Evolutionary conservation across 2,329 filamentous ascomycete species (phyloP), one percentile per base, ranked within the genome.

Genomic region (Acrocalymma vagum): DNA sequence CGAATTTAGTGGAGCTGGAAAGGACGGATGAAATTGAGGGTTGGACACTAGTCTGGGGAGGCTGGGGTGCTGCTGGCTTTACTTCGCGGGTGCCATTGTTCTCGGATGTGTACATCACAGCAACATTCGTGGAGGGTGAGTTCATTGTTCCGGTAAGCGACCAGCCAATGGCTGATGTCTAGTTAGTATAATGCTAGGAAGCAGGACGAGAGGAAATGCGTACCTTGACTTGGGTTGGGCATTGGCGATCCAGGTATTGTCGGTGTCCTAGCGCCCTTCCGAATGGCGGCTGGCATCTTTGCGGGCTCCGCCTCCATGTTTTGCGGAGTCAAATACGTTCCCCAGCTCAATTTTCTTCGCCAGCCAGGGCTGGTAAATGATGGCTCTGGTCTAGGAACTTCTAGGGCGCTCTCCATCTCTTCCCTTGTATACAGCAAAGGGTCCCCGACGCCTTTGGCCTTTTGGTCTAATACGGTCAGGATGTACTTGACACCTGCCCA

Each of bases 401-500:
- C 79, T 25, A 76, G 81, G 3, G 83, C 83, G 60, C 83, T 86
- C 62, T 90, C 88, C 69, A 88, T 89, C 65, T 95, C 90, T 62
- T 95, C 90, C 10, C 71, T 72, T 0, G 80, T 83, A 51, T 84
- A 85, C 8, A 85, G 63, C 10, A 84, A 65, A 3, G 82, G 90
- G 58, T 95, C 90, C 69, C 86, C 88, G 24, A 93, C 89, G 1
- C 90, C 90, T 64, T 93, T 90, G 10, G 89, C 85, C 65, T 94
- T 94, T 56, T 95, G 90, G 55, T 95, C 89, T 9, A 95, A 74
- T 0, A 90, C 89, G 0, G 88, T 93, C 24, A 95, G 72, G 25
- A 95, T 95, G 63, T 95, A 95, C 42, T 88, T 86, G 17, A 90
- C 86, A 6, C 90, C 90, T 23, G 87, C 87, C 90, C 90, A 95